Percentiles rank a stretch among this genome's conserved stretches.
Conservation (phyloP, 2,329 filamentous ascomycete genomes). For the Botrytis byssoidea region DNA sequence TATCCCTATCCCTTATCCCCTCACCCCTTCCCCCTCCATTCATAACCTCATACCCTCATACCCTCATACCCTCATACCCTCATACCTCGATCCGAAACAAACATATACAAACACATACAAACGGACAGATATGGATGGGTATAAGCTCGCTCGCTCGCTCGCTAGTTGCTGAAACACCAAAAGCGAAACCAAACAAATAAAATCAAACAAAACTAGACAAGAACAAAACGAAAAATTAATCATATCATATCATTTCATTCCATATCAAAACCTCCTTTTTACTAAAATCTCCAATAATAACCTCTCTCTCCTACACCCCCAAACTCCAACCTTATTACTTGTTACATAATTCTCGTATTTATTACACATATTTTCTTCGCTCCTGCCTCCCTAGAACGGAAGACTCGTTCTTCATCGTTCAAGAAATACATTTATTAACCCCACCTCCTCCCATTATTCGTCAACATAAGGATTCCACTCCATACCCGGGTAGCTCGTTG, state of each 20-base stretch:
- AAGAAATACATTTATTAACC: not conserved
- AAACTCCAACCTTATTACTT: not conserved
- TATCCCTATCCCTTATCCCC: not conserved
- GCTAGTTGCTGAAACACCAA: not conserved
- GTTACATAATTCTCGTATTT: not conserved
- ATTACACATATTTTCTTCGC: not conserved
- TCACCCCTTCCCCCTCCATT: not conserved
- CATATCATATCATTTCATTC: not conserved
- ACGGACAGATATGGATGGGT: not conserved
- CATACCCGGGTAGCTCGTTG: slow-evolving; percentile 67
- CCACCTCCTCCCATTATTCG: not conserved
- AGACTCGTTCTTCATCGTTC: no score
- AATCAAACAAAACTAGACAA: not conserved
- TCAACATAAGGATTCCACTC: slow-evolving; percentile 49
- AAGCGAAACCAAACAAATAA: not conserved
- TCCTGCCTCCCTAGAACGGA: no score
- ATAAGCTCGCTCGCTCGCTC: not conserved
- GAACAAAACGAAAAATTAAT: not conserved
- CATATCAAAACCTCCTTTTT: not conserved
- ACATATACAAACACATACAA: not conserved
- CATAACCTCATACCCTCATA: not conserved
- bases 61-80: not conserved
- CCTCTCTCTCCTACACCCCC: not conserved
- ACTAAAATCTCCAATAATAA: not conserved
- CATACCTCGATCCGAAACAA: not conserved